These are phyloP conservation scores for Penicillium angulare DNA, from an alignment of 495 filamentous ascomycete genomes.

Conservation along the genomic window DNA sequence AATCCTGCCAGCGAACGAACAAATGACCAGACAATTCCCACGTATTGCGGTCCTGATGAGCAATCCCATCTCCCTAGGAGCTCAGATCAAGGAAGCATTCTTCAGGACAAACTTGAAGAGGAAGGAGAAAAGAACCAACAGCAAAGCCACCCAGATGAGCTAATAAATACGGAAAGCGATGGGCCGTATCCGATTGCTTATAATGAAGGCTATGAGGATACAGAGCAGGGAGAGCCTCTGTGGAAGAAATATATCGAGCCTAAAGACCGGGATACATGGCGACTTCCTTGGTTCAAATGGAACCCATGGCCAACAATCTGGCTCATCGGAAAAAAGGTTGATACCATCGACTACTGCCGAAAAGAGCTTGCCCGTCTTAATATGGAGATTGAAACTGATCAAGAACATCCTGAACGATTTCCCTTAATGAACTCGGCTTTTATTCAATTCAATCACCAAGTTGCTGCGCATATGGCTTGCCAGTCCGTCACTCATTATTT, in stretches of 20 bases:
- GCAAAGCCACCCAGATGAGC: conserved; percentile 33
- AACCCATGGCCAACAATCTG: conserved; percentile 80
- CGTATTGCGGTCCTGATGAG: background rate
- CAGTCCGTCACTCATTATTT: conserved; percentile 89
- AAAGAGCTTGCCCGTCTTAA: conserved; percentile 87
- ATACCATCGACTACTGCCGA: conserved; percentile 90
- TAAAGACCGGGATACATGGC: conserved; percentile 83
- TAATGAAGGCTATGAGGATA: conserved; percentile 63
- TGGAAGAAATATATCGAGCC: conserved; percentile 82
- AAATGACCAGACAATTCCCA: background rate
- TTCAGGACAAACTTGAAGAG: too few relatives aligned
- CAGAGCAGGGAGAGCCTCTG: conserved; percentile 59
- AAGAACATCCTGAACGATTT: conserved; percentile 79
- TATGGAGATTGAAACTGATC: conserved; percentile 89
- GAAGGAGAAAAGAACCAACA: conserved; percentile 20
- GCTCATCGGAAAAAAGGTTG: conserved; percentile 83
- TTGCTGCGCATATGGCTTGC: conserved; percentile 96
- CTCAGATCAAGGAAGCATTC: too few relatives aligned
- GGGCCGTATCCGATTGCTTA: conserved; percentile 76
- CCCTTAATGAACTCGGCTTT: conserved; percentile 98
- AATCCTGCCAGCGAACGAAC: conserved; percentile 8
- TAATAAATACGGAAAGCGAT: conserved; percentile 49
- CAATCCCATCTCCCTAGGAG: too few relatives aligned
- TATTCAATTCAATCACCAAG: conserved; percentile 97
- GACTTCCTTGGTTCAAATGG: conserved; percentile 71